Evolutionary conservation across 2,329 filamentous ascomycete species (phyloP).

Genomic region (Xylaria sp.): DNA sequence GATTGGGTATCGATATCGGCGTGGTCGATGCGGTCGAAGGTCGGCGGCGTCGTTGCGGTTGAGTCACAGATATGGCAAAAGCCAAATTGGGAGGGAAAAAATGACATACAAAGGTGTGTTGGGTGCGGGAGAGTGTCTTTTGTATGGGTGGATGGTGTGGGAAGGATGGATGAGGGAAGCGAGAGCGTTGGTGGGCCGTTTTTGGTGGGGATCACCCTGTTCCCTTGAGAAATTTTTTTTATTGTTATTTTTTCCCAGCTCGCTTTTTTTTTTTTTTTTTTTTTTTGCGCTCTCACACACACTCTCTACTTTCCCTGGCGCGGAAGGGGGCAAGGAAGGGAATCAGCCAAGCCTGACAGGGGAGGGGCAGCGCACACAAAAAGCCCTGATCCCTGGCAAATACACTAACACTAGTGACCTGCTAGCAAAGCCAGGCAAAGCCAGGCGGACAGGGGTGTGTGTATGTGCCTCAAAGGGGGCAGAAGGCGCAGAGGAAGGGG

Average conservation of each 20-base stretch:
- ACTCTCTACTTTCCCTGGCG: constrained; percentile 16
- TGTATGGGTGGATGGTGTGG: constrained; percentile 29
- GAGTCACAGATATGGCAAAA: constrained; percentile 46
- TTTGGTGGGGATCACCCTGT: constrained; percentile 22
- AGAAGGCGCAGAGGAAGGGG: constrained; percentile 1
- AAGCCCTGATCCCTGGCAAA: constrained; percentile 36
- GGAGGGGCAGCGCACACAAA: constrained; percentile 18
- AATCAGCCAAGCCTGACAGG: constrained; percentile 22
- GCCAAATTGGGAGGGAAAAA: constrained; percentile 46
- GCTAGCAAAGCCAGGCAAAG: constrained; percentile 14
- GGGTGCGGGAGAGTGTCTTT: constrained; percentile 42
- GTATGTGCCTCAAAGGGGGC: constrained; percentile 21
- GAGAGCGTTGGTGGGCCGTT: constrained; percentile 28
- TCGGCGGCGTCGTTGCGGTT: constrained; percentile 34
- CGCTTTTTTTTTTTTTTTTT: constrained; percentile 24
- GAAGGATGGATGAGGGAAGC: neutral
- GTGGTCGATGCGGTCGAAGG: constrained; percentile 30
- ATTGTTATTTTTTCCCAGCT: constrained; percentile 24
- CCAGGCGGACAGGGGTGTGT: neutral
- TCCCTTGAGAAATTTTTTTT: constrained; percentile 30
- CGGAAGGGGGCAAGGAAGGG: constrained; percentile 20
- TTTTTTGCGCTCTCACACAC: too few species aligned
- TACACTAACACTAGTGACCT: constrained; percentile 26
- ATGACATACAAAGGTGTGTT: constrained; percentile 36
- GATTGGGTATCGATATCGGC: constrained; percentile 12